Evolutionary conservation across 371 early-diverging fungal genomes (phyloP), one percentile per base, ranked within the genome.

Genomic region (Globomyces sp.): DNA sequence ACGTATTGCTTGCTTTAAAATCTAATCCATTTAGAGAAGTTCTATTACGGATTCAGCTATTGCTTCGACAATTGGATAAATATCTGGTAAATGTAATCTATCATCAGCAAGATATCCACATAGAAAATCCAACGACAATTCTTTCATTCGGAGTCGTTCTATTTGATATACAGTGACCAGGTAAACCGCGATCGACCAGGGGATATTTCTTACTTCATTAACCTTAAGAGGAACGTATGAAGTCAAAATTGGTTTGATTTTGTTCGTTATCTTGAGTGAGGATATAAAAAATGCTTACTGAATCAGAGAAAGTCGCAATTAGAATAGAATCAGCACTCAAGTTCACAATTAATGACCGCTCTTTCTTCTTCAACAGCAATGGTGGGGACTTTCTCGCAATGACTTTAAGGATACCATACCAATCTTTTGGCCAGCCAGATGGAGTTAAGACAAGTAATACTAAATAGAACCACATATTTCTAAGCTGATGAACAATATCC

Each of bases 381-480:
- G 90, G 80, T 0, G 98, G 98, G 0, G 96, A 90, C 62, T 91
- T 92, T 66, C 81, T 79, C 2, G 96, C 94, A 70, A 97, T 87
- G 0, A 80, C 66, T 0, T 82, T 58, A 74, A 94, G 79, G 0
- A 86, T 75, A 4, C 78, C 77, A 63, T 85, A 76, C 90, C 94
- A 94, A 2, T 75, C 70, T 84, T 88, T 83, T n/a, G 89, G 83
- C 89, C 93, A 94, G 1, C 89, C 83, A 52, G 91, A 89, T 5
- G 87, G 83, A 13, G 89, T 78, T 62, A 90, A 87, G 0, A 92
- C 89, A 72, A 85, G 88, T 1, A 91, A 71, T 0, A 93, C 87
- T 53, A 91, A 84, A 65, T 91, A 89, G 70, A 95, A 88, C 98
- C 98, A 97, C 24, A 89, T 81, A 70, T 92, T 92, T 42, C 96